Base-by-base conservation (phyloP, 2,329 filamentous ascomycete genomes). In the Colletotrichum sublineola region DNA sequence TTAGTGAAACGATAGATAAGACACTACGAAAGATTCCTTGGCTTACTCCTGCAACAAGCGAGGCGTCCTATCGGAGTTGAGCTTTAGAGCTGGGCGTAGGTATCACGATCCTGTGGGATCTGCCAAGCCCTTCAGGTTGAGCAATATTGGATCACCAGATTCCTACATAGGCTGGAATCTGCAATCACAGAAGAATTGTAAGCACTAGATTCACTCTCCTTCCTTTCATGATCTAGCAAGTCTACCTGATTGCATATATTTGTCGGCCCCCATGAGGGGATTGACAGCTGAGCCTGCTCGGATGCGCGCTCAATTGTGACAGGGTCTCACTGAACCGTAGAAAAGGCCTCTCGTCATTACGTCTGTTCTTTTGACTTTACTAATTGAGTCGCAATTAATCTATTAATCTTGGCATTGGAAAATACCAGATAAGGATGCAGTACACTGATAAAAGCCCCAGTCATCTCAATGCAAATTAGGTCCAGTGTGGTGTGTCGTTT, bases 31-130 rank as follows among this genome's bases (percentile, higher is more conserved):
- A n/a, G 6, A 12, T 15, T 33, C 12, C 57, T 63, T 56, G 57
- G 56, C 56, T 11, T 24, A 15, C 1, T 14, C 3, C 0, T 14
- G 33, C 9, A 14, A 29, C 38, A 29, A 24, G 8, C 12, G 15
- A n/a, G 8, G n/a, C 31, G 14, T 24, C 65, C 65, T 63, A 68
- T 67, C 8, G 15, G 44, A 62, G 18, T 24, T 38, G 36, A 14
- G 33, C 29, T 8, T 24, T 7, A 5, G 46, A 53, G 50, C 7
- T 52, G 18, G 11, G n/a, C 36, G 38, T 33, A 48, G 15, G 44
- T 29, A n/a, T n/a, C 8, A 29, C 60, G n/a, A 55, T 68, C 46
- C 57, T 36, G 44, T 11, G 42, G 65, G 57, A 68, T 68, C 57
- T 55, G 65, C 57, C 65, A 63, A 68, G 65, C 11, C 20, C n/a